Evolutionary conservation across 2,329 filamentous ascomycete species (phyloP).

Genomic region (Hypocrella siamensis): DNA sequence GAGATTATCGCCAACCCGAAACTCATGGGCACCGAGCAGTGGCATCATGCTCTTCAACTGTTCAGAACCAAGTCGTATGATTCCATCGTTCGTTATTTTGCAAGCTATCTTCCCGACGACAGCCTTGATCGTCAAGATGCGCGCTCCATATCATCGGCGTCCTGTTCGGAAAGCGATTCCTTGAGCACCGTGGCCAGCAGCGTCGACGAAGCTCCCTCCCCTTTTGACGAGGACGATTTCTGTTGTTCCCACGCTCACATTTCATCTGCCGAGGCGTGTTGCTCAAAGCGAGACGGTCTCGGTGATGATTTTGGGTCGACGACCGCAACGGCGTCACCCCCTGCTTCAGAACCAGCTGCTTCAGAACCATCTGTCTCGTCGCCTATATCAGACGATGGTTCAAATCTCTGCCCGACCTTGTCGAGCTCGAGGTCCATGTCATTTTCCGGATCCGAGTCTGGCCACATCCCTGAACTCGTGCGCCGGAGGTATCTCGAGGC

Average conservation of each 20-base stretch:
- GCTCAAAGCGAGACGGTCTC: not conserved
- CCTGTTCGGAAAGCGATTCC: conserved; percentile 21
- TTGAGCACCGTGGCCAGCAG: conserved; percentile 23
- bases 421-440: conserved; percentile 33
- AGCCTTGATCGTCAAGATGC: conserved; percentile 25
- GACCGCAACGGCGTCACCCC: conserved; percentile 18
- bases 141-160: conserved; percentile 19
- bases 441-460: conserved; percentile 34
- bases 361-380: conserved; percentile 26
- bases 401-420: conserved; percentile 16
- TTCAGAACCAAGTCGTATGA: conserved; percentile 44
- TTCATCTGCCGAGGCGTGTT: conserved; percentile 30
- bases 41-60: conserved; percentile 41
- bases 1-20: conserved; percentile 45
- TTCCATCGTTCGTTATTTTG: conserved; percentile 43
- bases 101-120: conserved; percentile 39
- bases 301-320: conserved; percentile 5
- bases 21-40: conserved; percentile 42
- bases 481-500: conserved; percentile 16
- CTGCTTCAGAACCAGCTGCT: conserved; percentile 33
- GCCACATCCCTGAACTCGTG: conserved; percentile 17
- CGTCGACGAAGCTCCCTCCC: conserved; percentile 19
- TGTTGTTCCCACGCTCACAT: conserved; percentile 14
- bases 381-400: conserved; percentile 16
- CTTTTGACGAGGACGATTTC: conserved; percentile 27